Evolutionary conservation across 306 rosid genomes (phyloP), one percentile per base, ranked within the genome.

Genomic region (Prunus salicina): DNA sequence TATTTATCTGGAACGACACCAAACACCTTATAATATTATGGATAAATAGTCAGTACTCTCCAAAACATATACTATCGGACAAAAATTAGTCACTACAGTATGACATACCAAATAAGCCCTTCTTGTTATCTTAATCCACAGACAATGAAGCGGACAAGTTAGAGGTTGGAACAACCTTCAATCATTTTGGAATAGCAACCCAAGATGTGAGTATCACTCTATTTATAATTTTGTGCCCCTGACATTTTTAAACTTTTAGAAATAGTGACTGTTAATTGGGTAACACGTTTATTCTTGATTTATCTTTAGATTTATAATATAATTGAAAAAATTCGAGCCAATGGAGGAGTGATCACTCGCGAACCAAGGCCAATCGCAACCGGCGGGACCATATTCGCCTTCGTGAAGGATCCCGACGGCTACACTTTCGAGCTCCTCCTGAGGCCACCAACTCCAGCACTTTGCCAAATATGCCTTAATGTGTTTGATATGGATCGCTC

Each of bases 141-240:
- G 77, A 58, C 13, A 13, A 58, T 6, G 43, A 45, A 58, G 41
- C 0, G 4, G 77, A 73, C 25, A 45, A 43, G 68, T 61, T 73
- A 43, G 91, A 88, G 64, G 82, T 90, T 78, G 96, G 96, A 78
- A 81, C 91, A 75, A 91, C 89, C 50, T 90, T 90, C 66, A 85
- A 90, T 47, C 92, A 90, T 78, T 88, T 90, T 68, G 96, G 87
- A 22, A 78, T 90, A 34, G 73, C 88, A 72, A 86, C 92, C 61
- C 86, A 52, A 64, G 72, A 75, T 38, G 72, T 64, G 32, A 5
- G 22, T 12, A 38, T 71, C 64, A 55, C 6, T 19, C 12, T 34
- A 19, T 34, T 68, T 5, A 51, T 15, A 19, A 16, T 70, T 18
- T 18, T 20, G 28, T 32, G 38, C 38, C 11, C 14, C 12, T 28